Conservation (phyloP, 2,329 filamentous ascomycete genomes). For the Nigrospora osmanthi region DNA sequence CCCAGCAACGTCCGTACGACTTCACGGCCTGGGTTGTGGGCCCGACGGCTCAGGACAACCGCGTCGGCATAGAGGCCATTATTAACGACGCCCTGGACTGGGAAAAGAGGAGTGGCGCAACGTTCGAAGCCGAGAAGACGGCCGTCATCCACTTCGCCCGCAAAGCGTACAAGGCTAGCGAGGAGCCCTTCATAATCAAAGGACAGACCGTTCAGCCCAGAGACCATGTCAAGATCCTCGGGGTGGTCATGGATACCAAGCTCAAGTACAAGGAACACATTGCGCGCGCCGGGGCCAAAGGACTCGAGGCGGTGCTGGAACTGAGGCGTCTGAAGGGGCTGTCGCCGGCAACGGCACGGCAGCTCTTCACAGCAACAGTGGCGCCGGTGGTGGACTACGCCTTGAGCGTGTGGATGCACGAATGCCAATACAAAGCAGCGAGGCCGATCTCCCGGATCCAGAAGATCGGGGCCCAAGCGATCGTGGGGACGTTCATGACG, state of each 20-base stretch:
- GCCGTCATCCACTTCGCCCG: slow-evolving; percentile 57
- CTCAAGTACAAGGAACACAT: slow-evolving; percentile 6
- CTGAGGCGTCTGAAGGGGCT: no score
- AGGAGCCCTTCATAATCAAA: slow-evolving; percentile 1
- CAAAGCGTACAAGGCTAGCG: slow-evolving; percentile 32
- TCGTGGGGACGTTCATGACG: slow-evolving; percentile 12
- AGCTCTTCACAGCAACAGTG: no score
- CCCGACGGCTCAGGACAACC: slow-evolving; percentile 5
- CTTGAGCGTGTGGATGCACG: no score
- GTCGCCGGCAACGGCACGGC: no score
- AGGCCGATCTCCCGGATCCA: slow-evolving; percentile 3
- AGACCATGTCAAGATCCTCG: slow-evolving; percentile 10
- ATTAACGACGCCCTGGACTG: slow-evolving; percentile 11
- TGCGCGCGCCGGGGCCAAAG: slow-evolving; percentile 4
- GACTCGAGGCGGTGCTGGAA: not conserved
- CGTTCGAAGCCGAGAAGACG: slow-evolving; percentile 26
- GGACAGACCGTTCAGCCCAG: not conserved
- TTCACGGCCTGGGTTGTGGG: not conserved
- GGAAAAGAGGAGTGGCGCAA: slow-evolving; percentile 13
- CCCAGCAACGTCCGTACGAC: no score
- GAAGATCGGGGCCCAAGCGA: slow-evolving; percentile 10
- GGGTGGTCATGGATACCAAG: slow-evolving; percentile 11
- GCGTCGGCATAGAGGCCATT: slow-evolving; percentile 10
- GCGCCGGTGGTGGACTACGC: no score
- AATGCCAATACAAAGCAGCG: no score